phyloP scores from a whole-genome alignment of 2,329 filamentous ascomycete genomes.

The Aspergillus versicolor region DNA sequence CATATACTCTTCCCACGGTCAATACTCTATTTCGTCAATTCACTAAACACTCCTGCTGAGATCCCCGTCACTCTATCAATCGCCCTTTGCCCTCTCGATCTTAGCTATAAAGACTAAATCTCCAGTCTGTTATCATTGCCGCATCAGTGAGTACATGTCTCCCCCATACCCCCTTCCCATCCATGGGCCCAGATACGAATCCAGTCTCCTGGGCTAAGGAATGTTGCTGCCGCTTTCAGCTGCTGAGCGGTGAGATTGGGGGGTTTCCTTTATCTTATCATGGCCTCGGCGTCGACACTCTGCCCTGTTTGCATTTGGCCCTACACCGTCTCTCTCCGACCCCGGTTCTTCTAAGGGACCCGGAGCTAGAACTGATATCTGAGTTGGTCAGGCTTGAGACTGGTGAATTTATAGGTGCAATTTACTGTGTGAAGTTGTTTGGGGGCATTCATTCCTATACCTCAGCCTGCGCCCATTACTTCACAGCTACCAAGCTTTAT shows the following conservation, averaged over 20 bases:
- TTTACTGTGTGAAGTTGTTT: not conserved
- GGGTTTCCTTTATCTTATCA: conserved; percentile 14
- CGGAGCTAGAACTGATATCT: not conserved
- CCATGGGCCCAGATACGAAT: conserved; percentile 9
- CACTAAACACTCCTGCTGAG: not conserved
- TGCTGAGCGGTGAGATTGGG: conserved; percentile 3
- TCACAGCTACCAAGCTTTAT: not conserved
- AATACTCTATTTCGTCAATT: not conserved
- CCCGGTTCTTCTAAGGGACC: not conserved
- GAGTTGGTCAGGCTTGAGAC: not conserved
- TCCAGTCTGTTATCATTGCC: not conserved
- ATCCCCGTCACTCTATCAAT: conserved; percentile 3
- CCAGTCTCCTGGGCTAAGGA: not conserved
- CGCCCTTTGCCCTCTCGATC: conserved; percentile 12
- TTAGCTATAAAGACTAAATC: not conserved
- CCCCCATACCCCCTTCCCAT: conserved; percentile 18
- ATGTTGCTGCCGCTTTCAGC: conserved; percentile 4
- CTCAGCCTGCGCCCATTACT: not conserved
- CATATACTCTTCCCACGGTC: conserved; percentile 4
- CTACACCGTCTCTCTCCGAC: not conserved
- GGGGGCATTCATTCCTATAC: not conserved
- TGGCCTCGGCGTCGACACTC: not conserved
- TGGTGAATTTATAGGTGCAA: not conserved
- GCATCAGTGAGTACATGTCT: conserved; percentile 6
- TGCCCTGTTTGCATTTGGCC: not conserved